A percentile compares a stretch with the other conserved stretches of the same genome.
phyloP scores from a whole-genome alignment of 1,139 yeast genomes.

The Wickerhamomyces sp. region DNA sequence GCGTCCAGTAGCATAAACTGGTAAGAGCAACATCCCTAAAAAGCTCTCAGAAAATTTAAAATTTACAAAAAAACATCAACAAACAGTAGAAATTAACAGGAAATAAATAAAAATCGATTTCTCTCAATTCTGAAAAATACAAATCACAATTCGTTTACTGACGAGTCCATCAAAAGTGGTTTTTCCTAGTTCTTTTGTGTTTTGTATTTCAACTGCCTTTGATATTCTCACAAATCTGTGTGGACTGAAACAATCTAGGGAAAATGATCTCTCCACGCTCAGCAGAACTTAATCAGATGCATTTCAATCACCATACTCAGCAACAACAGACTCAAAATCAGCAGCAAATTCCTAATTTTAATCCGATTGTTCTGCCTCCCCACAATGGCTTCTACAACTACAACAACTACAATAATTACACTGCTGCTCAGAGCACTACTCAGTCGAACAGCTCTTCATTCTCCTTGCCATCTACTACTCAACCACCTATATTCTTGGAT shows the following conservation, averaged over 20 bases:
- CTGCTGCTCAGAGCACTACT: constrained; percentile 1
- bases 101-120: constrained; percentile 1
- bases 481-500: constrained; percentile 1
- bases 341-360: not conserved
- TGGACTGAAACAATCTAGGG: not conserved
- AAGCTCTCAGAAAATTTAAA: not conserved
- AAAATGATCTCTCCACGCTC: constrained; percentile 7
- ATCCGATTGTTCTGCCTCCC: not conserved
- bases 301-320: not conserved
- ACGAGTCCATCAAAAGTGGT: too few species aligned
- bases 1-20: not conserved
- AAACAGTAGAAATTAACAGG: not conserved
- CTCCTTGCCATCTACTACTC: constrained; percentile 4
- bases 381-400: not conserved
- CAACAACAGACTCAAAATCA: not conserved
- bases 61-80: not conserved
- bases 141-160: too few species aligned
- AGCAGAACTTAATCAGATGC: constrained; percentile 1
- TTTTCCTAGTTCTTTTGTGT: too few species aligned
- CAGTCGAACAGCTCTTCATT: constrained; percentile 4
- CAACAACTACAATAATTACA: not conserved
- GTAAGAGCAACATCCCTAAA: not conserved
- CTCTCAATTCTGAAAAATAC: too few species aligned
- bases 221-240: too few species aligned
- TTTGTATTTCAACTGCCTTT: too few species aligned